Percentiles rank a stretch among this genome's conserved stretches.
phyloP scores from a whole-genome alignment of 163 green algal species.

The Chloromonas sp. region DNA sequence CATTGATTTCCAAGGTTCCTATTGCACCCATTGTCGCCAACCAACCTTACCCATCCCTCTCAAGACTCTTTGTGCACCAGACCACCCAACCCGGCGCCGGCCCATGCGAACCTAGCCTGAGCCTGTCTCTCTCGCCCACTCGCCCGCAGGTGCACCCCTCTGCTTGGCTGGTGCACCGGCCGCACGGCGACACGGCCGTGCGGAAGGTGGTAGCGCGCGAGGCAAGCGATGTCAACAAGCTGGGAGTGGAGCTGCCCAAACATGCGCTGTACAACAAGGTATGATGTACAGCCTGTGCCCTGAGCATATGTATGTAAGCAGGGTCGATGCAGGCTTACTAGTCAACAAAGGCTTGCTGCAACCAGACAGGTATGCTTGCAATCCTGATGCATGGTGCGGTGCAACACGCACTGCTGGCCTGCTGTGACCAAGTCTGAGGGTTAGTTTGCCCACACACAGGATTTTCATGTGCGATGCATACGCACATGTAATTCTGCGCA shows the following conservation, averaged over 20 bases:
- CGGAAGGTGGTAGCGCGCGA: conserved; percentile 3
- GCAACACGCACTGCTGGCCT: neutral
- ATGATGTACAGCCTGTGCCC: neutral
- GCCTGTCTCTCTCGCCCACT: too few relatives aligned
- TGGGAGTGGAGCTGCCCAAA: conserved; percentile 21
- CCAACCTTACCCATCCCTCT: too few relatives aligned
- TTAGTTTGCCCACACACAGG: neutral
- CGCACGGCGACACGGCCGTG: conserved; percentile 23
- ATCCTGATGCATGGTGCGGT: neutral
- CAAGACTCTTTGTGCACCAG: too few relatives aligned
- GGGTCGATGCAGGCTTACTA: neutral
- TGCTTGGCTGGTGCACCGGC: conserved; percentile 32
- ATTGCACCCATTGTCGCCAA: too few relatives aligned
- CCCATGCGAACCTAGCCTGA: too few relatives aligned
- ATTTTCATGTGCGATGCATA: neutral
- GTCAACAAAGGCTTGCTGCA: neutral
- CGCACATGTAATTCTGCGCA: neutral
- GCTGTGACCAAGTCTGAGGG: neutral
- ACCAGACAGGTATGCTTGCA: neutral
- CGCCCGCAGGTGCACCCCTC: conserved; percentile 11
- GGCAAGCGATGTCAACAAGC: conserved; percentile 14
- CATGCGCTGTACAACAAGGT: conserved; percentile 25
- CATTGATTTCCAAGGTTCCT: too few relatives aligned
- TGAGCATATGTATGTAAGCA: neutral
- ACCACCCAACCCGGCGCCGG: too few relatives aligned